These are phyloP conservation scores for Leucocoprinus birnbaumii DNA, from an alignment of 768 basidiomycete genomes.

Conservation along the genomic window DNA sequence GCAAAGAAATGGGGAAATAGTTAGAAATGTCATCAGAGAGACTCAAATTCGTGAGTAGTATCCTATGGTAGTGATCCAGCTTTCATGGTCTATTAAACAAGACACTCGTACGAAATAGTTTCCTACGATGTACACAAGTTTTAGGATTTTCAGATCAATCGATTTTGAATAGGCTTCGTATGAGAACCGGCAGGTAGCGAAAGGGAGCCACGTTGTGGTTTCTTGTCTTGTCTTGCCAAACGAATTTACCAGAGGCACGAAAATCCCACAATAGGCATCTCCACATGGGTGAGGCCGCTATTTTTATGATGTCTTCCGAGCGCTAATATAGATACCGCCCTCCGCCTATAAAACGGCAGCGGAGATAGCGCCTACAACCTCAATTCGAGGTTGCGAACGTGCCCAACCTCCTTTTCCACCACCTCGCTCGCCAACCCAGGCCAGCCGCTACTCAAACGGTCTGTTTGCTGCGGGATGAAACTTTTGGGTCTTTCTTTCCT, in stretches of 20 bases:
- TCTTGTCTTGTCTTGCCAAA: too few species aligned
- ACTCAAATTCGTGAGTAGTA: conserved; percentile 43
- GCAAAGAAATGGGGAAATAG: conserved; percentile 30
- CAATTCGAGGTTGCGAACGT: background rate
- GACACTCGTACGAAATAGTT: conserved; percentile 58
- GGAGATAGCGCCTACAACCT: too few species aligned
- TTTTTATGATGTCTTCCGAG: background rate
- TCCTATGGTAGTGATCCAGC: background rate
- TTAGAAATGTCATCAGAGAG: conserved; percentile 38
- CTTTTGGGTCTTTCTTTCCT: background rate
- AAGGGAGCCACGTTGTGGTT: too few species aligned
- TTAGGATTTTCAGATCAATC: conserved; percentile 31
- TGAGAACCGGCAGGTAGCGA: too few species aligned
- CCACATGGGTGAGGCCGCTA: background rate
- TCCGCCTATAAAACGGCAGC: too few species aligned
- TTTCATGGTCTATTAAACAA: conserved; percentile 22
- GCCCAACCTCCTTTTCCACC: background rate
- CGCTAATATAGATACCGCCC: too few species aligned
- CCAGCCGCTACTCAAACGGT: background rate
- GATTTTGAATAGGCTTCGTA: background rate
- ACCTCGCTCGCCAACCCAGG: background rate
- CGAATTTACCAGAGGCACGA: too few species aligned
- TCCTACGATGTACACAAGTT: conserved; percentile 54
- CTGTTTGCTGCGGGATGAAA: background rate
- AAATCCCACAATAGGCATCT: background rate